These are phyloP conservation scores for Corymbia citriodora DNA, from an alignment of 441 rosid species.

Conservation along the genomic window DNA sequence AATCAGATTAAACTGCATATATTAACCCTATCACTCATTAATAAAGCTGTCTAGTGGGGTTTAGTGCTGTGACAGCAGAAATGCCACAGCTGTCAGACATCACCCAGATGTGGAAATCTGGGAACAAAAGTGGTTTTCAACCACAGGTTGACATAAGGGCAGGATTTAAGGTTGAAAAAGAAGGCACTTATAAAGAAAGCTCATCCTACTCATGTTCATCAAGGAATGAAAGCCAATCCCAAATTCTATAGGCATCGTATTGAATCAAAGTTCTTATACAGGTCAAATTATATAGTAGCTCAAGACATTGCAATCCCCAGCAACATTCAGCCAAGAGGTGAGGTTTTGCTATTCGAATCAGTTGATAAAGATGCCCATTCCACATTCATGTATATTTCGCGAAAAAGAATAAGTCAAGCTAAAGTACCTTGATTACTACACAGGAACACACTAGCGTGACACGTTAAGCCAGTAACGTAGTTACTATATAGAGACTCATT, in stretches of 20 bases:
- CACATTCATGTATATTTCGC: background rate
- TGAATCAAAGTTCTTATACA: background rate
- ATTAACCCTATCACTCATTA: background rate
- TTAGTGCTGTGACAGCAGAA: background rate
- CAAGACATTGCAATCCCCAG: background rate
- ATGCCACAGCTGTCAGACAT: background rate
- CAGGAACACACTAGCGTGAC: background rate
- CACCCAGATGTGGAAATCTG: background rate
- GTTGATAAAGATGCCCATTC: background rate
- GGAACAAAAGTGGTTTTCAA: background rate
- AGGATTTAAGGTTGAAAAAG: background rate
- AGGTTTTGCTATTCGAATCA: background rate
- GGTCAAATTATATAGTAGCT: background rate
- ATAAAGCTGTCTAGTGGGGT: background rate
- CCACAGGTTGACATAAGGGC: background rate
- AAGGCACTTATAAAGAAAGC: background rate
- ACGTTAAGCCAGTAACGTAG: background rate
- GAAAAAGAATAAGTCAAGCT: background rate
- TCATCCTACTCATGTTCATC: background rate
- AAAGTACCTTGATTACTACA: background rate
- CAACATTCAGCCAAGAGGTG: background rate
- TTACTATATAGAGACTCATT: background rate
- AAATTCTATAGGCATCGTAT: background rate
- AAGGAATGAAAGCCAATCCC: background rate
- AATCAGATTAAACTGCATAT: background rate